phyloP scores from a whole-genome alignment of 306 rosid genomes.

The Acmispon strigosus region DNA sequence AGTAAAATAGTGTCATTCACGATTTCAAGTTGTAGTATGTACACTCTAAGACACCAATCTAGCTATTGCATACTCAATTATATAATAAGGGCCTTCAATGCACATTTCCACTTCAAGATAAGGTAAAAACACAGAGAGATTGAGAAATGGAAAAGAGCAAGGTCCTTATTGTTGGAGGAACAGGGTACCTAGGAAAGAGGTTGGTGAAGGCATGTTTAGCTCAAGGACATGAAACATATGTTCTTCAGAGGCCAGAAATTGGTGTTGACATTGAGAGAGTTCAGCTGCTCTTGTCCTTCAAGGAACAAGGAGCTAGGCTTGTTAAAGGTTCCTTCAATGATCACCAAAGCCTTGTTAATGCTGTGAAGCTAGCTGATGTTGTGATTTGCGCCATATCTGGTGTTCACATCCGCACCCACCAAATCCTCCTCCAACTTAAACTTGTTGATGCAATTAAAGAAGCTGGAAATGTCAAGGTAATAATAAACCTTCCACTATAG shows the following conservation, averaged over 20 bases:
- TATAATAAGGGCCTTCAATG: no score
- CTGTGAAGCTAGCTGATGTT: constrained; percentile 61
- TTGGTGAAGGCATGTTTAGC: constrained; percentile 58
- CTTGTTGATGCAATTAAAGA: constrained; percentile 65
- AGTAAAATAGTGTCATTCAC: no score
- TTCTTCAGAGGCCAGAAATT: constrained; percentile 57
- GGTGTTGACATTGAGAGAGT: constrained; percentile 67
- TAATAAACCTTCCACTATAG: no score
- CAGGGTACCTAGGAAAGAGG: constrained; percentile 75
- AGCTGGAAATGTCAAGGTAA: constrained; percentile 68
- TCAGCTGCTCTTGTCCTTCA: constrained; percentile 55
- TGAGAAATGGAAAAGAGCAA: constrained; percentile 33
- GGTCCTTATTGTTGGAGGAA: constrained; percentile 70
- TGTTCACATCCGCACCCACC: constrained; percentile 60
- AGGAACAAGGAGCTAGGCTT: constrained; percentile 52
- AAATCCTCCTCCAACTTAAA: constrained; percentile 62
- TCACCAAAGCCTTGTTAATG: constrained; percentile 45
- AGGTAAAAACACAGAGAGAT: background rate
- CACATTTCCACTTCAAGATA: no score
- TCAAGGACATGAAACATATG: constrained; percentile 51
- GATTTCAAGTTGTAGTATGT: no score
- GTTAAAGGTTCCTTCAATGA: constrained; percentile 45
- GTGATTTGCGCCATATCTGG: constrained; percentile 70
- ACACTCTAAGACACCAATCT: no score
- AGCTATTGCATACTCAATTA: no score